These are phyloP conservation scores for Colletotrichum lini DNA, from an alignment of 2,329 filamentous ascomycete species.

Conservation along the genomic window DNA sequence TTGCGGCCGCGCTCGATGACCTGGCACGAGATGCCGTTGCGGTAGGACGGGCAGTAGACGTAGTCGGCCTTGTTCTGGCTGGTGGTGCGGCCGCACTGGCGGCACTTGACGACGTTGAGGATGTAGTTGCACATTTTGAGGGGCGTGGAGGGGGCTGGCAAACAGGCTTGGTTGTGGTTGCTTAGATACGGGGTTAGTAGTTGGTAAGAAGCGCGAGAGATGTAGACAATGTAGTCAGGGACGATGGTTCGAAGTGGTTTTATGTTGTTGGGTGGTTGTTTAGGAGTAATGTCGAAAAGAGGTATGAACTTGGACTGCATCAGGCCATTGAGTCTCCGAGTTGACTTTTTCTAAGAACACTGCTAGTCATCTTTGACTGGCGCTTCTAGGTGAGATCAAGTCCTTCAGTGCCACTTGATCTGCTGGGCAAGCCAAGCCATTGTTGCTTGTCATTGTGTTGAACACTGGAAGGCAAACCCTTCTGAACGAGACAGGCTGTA, in stretches of 20 bases:
- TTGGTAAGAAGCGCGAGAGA: neutral
- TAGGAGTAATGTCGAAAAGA: neutral
- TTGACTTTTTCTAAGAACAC: no score
- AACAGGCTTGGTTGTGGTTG: neutral
- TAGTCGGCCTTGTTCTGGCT: slow-evolving; percentile 7
- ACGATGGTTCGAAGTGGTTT: no score
- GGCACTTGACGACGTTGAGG: slow-evolving; percentile 36
- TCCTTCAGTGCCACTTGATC: neutral
- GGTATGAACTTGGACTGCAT: fast-evolving
- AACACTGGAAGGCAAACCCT: neutral
- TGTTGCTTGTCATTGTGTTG: neutral
- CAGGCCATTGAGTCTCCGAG: neutral
- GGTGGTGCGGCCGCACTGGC: slow-evolving; percentile 26
- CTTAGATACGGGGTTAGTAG: neutral
- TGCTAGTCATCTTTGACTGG: neutral
- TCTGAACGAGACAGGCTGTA: neutral
- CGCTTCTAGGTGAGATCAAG: neutral
- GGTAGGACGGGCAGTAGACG: slow-evolving; percentile 36
- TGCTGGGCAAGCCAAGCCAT: neutral
- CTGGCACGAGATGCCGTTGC: slow-evolving; percentile 20
- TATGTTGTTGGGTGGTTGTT: no score
- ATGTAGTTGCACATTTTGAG: slow-evolving; percentile 38
- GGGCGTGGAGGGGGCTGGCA: neutral
- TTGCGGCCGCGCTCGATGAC: slow-evolving; percentile 24
- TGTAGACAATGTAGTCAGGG: neutral